Evolutionary conservation across 106 monocot species (phyloP), one percentile per base, ranked within the genome.

Genomic region (Allium fistulosum): DNA sequence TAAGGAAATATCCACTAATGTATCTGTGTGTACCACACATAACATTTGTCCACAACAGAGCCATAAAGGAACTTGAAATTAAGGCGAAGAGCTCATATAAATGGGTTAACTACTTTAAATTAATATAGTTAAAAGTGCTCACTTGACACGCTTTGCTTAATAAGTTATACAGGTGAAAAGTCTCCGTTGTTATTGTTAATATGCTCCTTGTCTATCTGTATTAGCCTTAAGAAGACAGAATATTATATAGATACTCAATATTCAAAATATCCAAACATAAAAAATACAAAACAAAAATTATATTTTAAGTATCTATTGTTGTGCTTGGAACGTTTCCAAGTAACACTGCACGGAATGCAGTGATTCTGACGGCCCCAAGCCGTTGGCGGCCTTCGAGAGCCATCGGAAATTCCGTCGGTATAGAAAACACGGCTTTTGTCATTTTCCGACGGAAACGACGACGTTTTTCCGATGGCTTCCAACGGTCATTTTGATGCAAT

Each of bases 21-120:
- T 65, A 65, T 65, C 65, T 65, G 65, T 50, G 49, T 49, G 17
- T 49, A 50, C 65, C 50, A 9, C 65, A 47, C 63, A 4, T 48
- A 48, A 46, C 48, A 64, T 37, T 65, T 65, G 65, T 50, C 65
- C 51, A 50, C 65, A 65, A 65, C 37, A 65, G 26, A 65, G 10
- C 6, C 22, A 22, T 22, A 22, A 1, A 50, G 17, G 17, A 65
- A 37, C 37, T 37, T 37, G 37, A 37, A 37, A 37, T 37, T 37
- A 37, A 37, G 5, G 37, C 4, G 2, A 37, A 37, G 37, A 37
- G 37, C 2, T 5, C 37, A 37, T 37, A 4, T 37, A 37, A 37
- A 57, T 14, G 8, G 17, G 59, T 17, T 26, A 26, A 18, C 26
- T 26, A 59, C 59, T 26, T 59, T 14, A 2, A 18, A 59, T 59